Evolutionary conservation across 202 grass and related monocot genomes (phyloP).

Genomic region (Zizania palustris): DNA sequence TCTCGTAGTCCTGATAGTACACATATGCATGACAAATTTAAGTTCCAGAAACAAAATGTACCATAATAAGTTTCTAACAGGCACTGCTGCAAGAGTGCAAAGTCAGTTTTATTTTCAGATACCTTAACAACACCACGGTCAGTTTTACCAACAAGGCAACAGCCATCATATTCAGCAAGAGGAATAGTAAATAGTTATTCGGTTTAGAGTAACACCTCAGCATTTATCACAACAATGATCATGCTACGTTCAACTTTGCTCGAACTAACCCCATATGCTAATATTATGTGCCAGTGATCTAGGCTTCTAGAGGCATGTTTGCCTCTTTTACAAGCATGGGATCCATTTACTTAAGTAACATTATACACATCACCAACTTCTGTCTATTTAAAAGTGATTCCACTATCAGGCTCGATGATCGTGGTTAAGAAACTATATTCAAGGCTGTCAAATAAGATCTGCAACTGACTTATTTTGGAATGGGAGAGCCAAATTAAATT

Average conservation of each 20-base stretch:
- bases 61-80: not conserved
- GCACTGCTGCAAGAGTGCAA: not conserved
- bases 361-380: not conserved
- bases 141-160: not conserved
- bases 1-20: not conserved
- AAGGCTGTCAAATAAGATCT: not conserved
- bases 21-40: not conserved
- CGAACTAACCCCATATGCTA: not conserved
- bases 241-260: slow-evolving; percentile 4
- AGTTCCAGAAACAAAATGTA: not conserved
- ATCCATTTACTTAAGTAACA: slow-evolving; percentile 2
- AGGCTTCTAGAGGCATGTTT: not conserved
- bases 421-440: not conserved
- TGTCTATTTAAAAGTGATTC: not conserved
- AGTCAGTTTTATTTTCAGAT: slow-evolving; percentile 4
- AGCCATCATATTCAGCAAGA: not conserved
- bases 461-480: not conserved
- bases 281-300: not conserved
- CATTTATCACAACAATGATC: not conserved
- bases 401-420: not conserved
- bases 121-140: not conserved
- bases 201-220: not conserved
- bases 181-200: not conserved
- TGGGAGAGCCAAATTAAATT: not conserved
- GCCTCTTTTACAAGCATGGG: slow-evolving; percentile 18